A percentile compares a stretch with the other conserved stretches of the same genome.
Conservation (phyloP, 805 yeast species). For the Wickerhamiella shivajii region DNA sequence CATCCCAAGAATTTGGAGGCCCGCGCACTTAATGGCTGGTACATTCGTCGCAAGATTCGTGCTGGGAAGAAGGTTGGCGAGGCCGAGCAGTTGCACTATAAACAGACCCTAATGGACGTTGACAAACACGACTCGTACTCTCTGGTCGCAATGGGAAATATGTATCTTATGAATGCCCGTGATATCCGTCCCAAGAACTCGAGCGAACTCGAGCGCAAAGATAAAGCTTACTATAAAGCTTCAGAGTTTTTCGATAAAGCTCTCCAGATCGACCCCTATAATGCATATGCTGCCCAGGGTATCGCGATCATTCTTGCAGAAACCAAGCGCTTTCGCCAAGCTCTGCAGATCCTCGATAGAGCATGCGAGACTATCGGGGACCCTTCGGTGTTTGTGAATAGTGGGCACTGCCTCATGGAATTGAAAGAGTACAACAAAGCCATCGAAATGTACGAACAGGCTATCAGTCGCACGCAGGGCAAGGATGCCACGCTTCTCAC, state of each 20-base stretch:
- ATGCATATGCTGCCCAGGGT: conserved; percentile 96
- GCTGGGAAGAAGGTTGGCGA: conserved; percentile 30
- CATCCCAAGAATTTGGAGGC: conserved; percentile 58
- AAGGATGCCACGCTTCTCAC: conserved; percentile 55
- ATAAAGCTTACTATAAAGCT: conserved; percentile 74
- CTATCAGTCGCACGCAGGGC: conserved; percentile 45
- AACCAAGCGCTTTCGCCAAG: conserved; percentile 48
- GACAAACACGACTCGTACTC: conserved; percentile 82
- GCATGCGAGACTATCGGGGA: conserved; percentile 82
- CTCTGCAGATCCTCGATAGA: conserved; percentile 75
- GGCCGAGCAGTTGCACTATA: conserved; percentile 66
- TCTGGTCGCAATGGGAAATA: conserved; percentile 74
- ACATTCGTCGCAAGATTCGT: conserved; percentile 31
- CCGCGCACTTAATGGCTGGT: conserved; percentile 90
- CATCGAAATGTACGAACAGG: conserved; percentile 74
- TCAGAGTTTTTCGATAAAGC: conserved; percentile 85
- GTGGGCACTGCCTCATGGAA: conserved; percentile 78
- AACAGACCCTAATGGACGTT: conserved; percentile 64
- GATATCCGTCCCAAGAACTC: conserved; percentile 41
- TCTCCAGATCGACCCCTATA: conserved; percentile 62
- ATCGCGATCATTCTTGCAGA: conserved; percentile 87
- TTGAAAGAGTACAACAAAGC: conserved; percentile 73
- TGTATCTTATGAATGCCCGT: conserved; percentile 66
- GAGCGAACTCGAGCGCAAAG: conserved; percentile 41
- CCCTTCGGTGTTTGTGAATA: conserved; percentile 64